These are phyloP conservation scores for Rosa rugosa DNA, from an alignment of 306 rosid species.

Conservation along the genomic window DNA sequence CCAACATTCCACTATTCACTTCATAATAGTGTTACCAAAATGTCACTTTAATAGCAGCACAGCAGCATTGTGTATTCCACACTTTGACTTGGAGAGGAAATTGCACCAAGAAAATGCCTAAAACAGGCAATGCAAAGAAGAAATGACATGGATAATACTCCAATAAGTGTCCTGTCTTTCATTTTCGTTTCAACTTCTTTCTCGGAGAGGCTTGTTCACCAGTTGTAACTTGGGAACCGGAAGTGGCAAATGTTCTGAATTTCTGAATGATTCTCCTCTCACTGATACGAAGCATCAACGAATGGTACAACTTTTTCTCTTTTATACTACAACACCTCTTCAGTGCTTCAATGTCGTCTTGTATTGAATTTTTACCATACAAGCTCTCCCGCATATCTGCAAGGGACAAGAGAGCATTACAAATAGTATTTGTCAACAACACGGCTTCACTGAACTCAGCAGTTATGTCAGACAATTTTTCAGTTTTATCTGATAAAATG, in stretches of 20 bases:
- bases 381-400: slow-evolving; percentile 69
- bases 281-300: slow-evolving; percentile 64
- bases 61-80: background rate
- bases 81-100: background rate
- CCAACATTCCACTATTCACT: background rate
- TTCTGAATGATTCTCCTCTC: slow-evolving; percentile 74
- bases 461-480: slow-evolving; percentile 21
- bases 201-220: slow-evolving; percentile 29
- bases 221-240: slow-evolving; percentile 23
- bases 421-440: slow-evolving; percentile 52
- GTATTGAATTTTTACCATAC: slow-evolving; percentile 56
- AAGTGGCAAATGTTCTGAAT: slow-evolving; percentile 52
- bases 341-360: slow-evolving; percentile 54
- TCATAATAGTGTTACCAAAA: background rate
- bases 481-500: slow-evolving; percentile 30
- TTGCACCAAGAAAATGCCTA: background rate
- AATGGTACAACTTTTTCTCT: slow-evolving; percentile 66
- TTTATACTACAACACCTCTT: slow-evolving; percentile 36
- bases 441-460: slow-evolving; percentile 36
- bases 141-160: background rate
- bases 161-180: background rate
- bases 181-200: slow-evolving; percentile 47
- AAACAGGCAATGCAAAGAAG: background rate
- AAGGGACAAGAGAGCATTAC: slow-evolving; percentile 54
- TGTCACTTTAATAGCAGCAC: background rate